Evolutionary conservation across 2,329 filamentous ascomycete species (phyloP).

Genomic region (Scopulariopsis brevicaulis): DNA sequence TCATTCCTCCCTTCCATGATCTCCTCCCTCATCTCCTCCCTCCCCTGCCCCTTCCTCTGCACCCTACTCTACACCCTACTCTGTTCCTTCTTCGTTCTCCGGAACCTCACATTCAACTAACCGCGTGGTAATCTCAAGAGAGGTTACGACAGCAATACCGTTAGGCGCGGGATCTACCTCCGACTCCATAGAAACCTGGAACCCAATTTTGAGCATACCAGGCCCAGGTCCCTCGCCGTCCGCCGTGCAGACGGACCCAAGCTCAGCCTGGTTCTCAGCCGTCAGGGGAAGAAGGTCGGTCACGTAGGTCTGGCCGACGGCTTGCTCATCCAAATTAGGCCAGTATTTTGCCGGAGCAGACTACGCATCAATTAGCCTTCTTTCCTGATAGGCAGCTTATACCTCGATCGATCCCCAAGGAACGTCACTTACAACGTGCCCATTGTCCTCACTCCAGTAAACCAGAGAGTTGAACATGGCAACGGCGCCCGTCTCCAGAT

Average conservation of each 20-base stretch:
- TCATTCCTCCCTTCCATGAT: no score
- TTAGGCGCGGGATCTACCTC: not conserved
- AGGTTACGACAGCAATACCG: not conserved
- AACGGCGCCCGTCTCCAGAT: not conserved
- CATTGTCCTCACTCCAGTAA: slow-evolving; percentile 1
- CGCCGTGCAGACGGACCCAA: not conserved
- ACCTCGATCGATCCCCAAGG: not conserved
- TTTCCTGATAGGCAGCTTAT: not conserved
- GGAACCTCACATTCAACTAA: not conserved
- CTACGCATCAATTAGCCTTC: not conserved
- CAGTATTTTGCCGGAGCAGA: not conserved
- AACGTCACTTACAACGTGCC: not conserved
- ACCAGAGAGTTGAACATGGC: not conserved
- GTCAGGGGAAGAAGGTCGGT: slow-evolving; percentile 1
- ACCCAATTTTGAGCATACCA: not conserved
- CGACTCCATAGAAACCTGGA: not conserved
- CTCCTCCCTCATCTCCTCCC: no score
- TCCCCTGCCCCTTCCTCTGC: no score
- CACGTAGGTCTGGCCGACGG: not conserved
- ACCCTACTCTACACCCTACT: no score
- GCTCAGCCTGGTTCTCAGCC: not conserved
- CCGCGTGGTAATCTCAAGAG: not conserved
- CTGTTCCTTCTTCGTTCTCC: no score
- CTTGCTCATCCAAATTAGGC: not conserved
- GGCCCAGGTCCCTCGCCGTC: not conserved